Evolutionary conservation across 2,329 filamentous ascomycete species (phyloP).

Genomic region (Fusarium chlamydosporum): DNA sequence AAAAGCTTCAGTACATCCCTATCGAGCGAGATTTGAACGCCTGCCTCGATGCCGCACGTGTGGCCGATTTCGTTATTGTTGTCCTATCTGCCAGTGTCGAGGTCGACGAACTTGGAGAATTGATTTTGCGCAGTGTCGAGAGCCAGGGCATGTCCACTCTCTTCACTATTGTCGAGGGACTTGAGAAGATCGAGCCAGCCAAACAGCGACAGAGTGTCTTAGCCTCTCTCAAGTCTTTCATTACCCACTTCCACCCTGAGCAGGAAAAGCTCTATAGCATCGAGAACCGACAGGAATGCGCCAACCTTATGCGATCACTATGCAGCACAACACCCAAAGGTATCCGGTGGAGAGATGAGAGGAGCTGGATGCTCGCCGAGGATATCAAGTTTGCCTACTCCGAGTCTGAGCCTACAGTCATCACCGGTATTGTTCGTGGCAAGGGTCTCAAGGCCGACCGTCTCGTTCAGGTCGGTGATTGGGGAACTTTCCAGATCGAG

Average conservation of each 20-base stretch:
- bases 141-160: constrained; percentile 95
- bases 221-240: constrained; percentile 89
- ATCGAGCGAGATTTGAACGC: constrained; percentile 79
- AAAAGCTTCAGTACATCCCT: constrained; percentile 89
- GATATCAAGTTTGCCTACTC: constrained; percentile 78
- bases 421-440: constrained; percentile 90
- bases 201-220: constrained; percentile 84
- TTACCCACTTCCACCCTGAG: constrained; percentile 93
- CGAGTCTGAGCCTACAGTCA: constrained; percentile 73
- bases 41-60: constrained; percentile 86
- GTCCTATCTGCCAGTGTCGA: constrained; percentile 86
- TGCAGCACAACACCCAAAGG: constrained; percentile 95
- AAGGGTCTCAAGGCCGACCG: constrained; percentile 90
- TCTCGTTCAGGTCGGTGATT: constrained; percentile 90
- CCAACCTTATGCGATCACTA: constrained; percentile 89
- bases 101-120: constrained; percentile 86
- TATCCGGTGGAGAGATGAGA: constrained; percentile 93
- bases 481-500: constrained; percentile 93
- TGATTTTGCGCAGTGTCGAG: constrained; percentile 88
- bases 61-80: constrained; percentile 92
- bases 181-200: constrained; percentile 82
- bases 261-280: constrained; percentile 92
- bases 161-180: constrained; percentile 84
- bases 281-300: constrained; percentile 89
- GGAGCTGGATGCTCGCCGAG: constrained; percentile 95